Evolutionary conservation across 768 basidiomycete species (phyloP).

Genomic region (Fomitopsis serialis): DNA sequence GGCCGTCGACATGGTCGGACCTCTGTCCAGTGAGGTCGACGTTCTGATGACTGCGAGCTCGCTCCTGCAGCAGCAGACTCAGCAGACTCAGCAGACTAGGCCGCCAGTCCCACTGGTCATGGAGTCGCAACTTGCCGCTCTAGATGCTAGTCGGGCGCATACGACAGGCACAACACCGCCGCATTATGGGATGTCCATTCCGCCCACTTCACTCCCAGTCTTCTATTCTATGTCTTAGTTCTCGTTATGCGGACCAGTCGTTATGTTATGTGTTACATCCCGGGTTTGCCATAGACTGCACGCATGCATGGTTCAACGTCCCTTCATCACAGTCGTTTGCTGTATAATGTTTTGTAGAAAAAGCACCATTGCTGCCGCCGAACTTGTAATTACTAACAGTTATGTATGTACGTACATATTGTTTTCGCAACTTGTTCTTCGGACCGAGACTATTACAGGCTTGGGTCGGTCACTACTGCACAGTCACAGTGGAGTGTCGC

Average conservation of each 20-base stretch:
- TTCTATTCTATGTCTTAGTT: conserved; percentile 9
- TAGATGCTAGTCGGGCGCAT: conserved; percentile 29
- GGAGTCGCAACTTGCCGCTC: conserved; percentile 11
- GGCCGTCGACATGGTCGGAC: conserved; percentile 73
- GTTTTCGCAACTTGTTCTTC: too few species aligned
- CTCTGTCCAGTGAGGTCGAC: conserved; percentile 71
- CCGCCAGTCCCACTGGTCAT: not conserved
- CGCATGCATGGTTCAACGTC: not conserved
- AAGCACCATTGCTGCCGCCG: conserved; percentile 3
- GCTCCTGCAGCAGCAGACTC: conserved; percentile 42
- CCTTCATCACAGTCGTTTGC: not conserved
- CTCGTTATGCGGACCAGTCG: not conserved
- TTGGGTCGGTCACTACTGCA: not conserved
- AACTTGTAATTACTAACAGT: conserved; percentile 1
- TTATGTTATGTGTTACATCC: conserved; percentile 4
- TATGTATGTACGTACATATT: not conserved
- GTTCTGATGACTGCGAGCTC: conserved; percentile 68
- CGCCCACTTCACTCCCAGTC: conserved; percentile 3
- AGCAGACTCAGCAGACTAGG: not conserved
- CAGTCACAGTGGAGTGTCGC: conserved; percentile 16
- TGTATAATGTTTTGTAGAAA: conserved; percentile 1
- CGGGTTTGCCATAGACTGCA: conserved; percentile 2
- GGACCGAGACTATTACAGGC: not conserved
- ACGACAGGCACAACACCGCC: conserved; percentile 25
- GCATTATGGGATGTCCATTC: not conserved